Percentiles rank a stretch among this genome's conserved stretches.
These are phyloP conservation scores for Aaosphaeria pasadenensis DNA, from an alignment of 2,329 filamentous ascomycete genomes.

Conservation along the genomic window DNA sequence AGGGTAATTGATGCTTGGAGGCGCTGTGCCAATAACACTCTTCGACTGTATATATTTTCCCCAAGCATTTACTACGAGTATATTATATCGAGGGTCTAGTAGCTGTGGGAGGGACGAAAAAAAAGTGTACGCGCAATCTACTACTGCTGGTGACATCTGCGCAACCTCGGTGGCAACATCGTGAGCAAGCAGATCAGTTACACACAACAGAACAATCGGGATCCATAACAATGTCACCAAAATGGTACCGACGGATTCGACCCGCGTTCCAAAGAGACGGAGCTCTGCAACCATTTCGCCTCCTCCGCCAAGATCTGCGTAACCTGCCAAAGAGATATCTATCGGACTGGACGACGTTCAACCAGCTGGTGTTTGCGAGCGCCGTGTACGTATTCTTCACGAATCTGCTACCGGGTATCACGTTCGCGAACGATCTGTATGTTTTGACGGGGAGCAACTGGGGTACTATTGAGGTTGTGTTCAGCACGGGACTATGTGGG, in stretches of 20 bases:
- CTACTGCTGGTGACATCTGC: too few relatives aligned
- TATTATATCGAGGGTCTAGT: too few relatives aligned
- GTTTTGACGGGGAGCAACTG: constrained; percentile 60
- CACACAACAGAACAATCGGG: too few relatives aligned
- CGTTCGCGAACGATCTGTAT: constrained; percentile 64
- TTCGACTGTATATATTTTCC: too few relatives aligned
- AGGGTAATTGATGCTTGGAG: too few relatives aligned
- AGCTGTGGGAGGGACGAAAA: too few relatives aligned
- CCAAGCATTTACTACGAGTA: too few relatives aligned
- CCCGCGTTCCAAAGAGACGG: not conserved
- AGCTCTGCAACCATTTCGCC: constrained; percentile 26
- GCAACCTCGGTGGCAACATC: too few relatives aligned
- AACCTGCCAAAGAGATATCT: constrained; percentile 26
- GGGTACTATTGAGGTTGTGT: constrained; percentile 66
- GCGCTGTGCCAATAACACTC: too few relatives aligned
- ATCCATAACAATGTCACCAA: not conserved
- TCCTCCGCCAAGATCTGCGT: constrained; percentile 26
- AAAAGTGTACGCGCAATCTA: too few relatives aligned
- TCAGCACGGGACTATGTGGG: constrained; percentile 63
- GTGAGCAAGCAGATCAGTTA: too few relatives aligned
- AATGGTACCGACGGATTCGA: not conserved
- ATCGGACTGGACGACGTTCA: constrained; percentile 50
- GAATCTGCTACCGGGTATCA: constrained; percentile 64
- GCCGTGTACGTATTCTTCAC: constrained; percentile 67
- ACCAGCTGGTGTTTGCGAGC: constrained; percentile 62